Conservation (phyloP, 345 rosid species). For the Gossypium bickii region DNA sequence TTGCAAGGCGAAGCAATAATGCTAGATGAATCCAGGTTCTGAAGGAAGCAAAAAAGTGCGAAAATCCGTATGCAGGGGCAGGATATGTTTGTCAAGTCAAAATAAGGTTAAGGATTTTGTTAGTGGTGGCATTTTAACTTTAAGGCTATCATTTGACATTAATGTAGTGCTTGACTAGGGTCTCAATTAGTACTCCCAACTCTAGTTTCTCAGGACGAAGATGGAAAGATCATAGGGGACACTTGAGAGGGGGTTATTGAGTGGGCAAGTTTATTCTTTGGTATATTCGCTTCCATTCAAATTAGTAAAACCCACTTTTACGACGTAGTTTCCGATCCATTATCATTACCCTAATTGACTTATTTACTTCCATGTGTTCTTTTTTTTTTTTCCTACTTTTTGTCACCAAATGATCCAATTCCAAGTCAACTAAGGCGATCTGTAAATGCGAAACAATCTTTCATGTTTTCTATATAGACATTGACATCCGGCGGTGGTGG, state of each 20-base stretch:
- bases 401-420: background rate
- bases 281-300: constrained; percentile 18
- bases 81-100: background rate
- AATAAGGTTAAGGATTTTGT: background rate
- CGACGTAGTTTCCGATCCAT: background rate
- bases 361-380: background rate
- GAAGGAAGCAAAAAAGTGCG: background rate
- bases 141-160: background rate
- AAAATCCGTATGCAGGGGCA: background rate
- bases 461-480: background rate
- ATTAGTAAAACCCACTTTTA: background rate
- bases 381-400: background rate
- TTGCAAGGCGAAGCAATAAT: background rate
- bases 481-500: background rate
- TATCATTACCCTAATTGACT: constrained; percentile 11
- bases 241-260: background rate
- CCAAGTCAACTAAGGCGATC: background rate
- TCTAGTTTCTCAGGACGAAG: constrained; percentile 1
- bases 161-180: background rate
- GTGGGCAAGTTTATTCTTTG: constrained; percentile 28
- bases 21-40: background rate
- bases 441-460: background rate
- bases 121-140: background rate
- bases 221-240: background rate
- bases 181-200: background rate